Percentiles rank a stretch among this genome's conserved stretches.
These are phyloP conservation scores for Penicillium rolfsii DNA, from an alignment of 2,329 filamentous ascomycete species.

Conservation along the genomic window DNA sequence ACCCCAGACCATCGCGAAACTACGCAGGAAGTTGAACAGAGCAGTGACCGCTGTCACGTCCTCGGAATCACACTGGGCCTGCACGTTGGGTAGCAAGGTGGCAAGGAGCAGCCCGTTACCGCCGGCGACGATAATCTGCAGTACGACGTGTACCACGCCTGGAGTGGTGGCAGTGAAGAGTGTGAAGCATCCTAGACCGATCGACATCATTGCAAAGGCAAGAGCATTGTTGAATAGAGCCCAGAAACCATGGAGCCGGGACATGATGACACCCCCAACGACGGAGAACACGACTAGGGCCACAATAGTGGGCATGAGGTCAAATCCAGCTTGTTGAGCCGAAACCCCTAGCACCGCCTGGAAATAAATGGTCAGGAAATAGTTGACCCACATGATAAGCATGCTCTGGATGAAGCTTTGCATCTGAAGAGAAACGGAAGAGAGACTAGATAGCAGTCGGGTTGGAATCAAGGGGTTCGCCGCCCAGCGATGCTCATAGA, in stretches of 20 bases:
- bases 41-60: neutral
- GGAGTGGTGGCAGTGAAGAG: neutral
- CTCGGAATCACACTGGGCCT: neutral
- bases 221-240: neutral
- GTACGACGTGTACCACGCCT: neutral
- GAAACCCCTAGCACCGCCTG: neutral
- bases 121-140: neutral
- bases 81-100: neutral
- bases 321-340: neutral
- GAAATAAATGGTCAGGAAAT: neutral
- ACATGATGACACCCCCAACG: neutral
- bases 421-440: neutral
- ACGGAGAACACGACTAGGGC: neutral
- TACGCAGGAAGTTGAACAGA: neutral
- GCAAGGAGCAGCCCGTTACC: neutral
- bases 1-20: neutral
- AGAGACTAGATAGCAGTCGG: neutral
- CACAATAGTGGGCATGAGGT: neutral
- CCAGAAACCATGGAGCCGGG: neutral
- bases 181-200: neutral
- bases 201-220: neutral
- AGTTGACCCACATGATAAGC: neutral
- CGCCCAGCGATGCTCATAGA: neutral
- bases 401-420: slow-evolving; percentile 1
- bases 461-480: neutral